Percentiles rank a stretch among this genome's conserved stretches.
Conservation (phyloP, 768 basidiomycete species). For the Calocera viscosa region DNA sequence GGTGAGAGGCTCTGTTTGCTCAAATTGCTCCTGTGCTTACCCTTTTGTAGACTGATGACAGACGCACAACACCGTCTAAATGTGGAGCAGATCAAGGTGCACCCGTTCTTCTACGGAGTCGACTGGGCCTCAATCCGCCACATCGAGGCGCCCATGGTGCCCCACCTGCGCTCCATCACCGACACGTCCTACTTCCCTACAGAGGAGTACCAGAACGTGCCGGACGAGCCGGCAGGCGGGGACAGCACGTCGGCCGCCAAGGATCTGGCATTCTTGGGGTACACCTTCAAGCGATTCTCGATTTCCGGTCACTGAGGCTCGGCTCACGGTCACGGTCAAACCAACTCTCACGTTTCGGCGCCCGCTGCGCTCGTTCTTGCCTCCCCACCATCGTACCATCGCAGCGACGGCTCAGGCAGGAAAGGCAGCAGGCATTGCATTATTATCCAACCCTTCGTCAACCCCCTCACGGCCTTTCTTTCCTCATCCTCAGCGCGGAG, state of each 20-base stretch:
- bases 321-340: no score
- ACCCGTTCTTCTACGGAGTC: constrained; percentile 91
- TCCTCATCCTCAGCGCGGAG: background rate
- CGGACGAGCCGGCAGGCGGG: constrained; percentile 34
- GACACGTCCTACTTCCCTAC: constrained; percentile 98
- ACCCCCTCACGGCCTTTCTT: background rate
- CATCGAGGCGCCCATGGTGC: constrained; percentile 94
- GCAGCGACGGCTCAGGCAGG: no score
- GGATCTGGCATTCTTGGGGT: constrained; percentile 51
- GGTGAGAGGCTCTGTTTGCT: constrained; percentile 31
- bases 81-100: constrained; percentile 79
- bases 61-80: constrained; percentile 64
- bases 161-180: constrained; percentile 80
- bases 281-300: constrained; percentile 64
- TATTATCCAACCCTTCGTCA: background rate
- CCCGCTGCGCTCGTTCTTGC: no score
- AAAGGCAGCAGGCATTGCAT: background rate
- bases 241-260: constrained; percentile 37
- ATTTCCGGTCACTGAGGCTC: background rate
- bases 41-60: constrained; percentile 56
- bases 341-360: no score
- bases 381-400: no score
- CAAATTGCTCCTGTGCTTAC: no score
- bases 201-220: constrained; percentile 74
- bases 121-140: constrained; percentile 80